Conservation (phyloP, 2,329 filamentous ascomycete species). For the Emmonsiellopsis sp. region DNA sequence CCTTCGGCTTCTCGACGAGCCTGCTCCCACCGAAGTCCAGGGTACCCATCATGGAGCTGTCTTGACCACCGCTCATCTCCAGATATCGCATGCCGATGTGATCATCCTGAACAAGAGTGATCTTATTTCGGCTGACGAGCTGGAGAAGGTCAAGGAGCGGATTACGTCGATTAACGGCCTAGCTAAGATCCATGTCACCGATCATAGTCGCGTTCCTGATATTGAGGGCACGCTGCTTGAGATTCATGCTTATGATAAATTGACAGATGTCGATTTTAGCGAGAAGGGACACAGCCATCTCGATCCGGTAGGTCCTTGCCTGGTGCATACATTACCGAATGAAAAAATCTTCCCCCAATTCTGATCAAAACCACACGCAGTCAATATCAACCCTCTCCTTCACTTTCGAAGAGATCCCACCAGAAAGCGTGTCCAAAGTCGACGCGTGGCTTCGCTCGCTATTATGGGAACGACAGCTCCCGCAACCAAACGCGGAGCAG, state of each 20-base stretch:
- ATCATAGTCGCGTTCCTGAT: conserved; percentile 67
- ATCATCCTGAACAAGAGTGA: conserved; percentile 92
- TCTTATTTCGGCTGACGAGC: conserved; percentile 61
- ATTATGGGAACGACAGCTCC: conserved; percentile 60
- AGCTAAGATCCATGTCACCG: conserved; percentile 73
- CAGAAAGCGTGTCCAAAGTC: conserved; percentile 52
- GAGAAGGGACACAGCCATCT: conserved; percentile 81
- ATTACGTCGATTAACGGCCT: conserved; percentile 82
- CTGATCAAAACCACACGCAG: conserved; percentile 34
- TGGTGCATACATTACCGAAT: not conserved
- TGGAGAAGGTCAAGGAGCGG: conserved; percentile 60
- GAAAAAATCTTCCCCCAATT: not conserved
- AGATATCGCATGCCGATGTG: conserved; percentile 94
- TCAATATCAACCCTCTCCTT: conserved; percentile 78
- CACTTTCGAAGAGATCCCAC: conserved; percentile 51
- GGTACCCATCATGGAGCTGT: conserved; percentile 49
- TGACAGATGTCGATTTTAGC: conserved; percentile 62
- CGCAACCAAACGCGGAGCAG: not conserved
- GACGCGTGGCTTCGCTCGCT: conserved; percentile 76
- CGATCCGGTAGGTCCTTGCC: conserved; percentile 57
- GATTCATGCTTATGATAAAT: conserved; percentile 82
- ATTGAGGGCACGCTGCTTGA: conserved; percentile 83
- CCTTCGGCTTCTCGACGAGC: conserved; percentile 68
- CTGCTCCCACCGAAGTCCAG: conserved; percentile 29
- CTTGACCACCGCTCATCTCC: conserved; percentile 86